phyloP scores from a whole-genome alignment of 2,329 filamentous ascomycete species.

The Arthrinium phaeospermum region DNA sequence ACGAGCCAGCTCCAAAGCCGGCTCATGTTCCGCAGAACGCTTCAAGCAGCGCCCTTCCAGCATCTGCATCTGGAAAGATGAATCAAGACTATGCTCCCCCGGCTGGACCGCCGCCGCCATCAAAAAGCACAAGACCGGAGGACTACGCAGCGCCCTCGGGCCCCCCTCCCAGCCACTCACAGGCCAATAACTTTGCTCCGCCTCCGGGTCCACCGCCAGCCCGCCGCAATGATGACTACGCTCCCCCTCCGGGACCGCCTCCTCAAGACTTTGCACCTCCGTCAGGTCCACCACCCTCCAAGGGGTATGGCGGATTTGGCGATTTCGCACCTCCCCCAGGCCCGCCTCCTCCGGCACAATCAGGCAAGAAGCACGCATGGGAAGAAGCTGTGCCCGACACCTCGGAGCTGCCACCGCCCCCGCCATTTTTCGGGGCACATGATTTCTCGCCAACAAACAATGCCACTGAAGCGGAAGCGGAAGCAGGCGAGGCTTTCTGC shows the following conservation, averaged over 20 bases:
- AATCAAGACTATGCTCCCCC: conserved; percentile 29
- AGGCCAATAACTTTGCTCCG: conserved; percentile 34
- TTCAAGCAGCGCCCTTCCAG: conserved; percentile 30
- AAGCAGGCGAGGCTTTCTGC: conserved; percentile 72
- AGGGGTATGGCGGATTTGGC: conserved; percentile 23
- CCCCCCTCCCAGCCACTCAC: conserved; percentile 32
- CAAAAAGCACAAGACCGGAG: conserved; percentile 23
- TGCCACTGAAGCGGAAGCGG: conserved; percentile 67
- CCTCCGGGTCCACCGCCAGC: conserved; percentile 40
- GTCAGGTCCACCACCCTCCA: conserved; percentile 35
- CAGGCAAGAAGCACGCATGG: conserved; percentile 66
- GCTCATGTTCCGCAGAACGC: conserved; percentile 34
- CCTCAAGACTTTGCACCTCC: conserved; percentile 15
- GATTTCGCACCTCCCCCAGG: conserved; percentile 45
- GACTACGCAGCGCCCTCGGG: conserved; percentile 34
- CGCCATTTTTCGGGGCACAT: conserved; percentile 67
- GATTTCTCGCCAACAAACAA: conserved; percentile 73
- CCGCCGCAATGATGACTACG: conserved; percentile 34
- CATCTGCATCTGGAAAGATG: conserved; percentile 27
- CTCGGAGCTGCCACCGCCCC: conserved; percentile 74
- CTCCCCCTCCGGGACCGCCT: conserved; percentile 41
- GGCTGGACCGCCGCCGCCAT: conserved; percentile 34
- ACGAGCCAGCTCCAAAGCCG: conserved; percentile 49
- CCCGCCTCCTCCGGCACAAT: conserved; percentile 35
- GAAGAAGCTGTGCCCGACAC: conserved; percentile 73